Conservation (phyloP, 2,329 filamentous ascomycete species). For the Trichophyton verrucosum region DNA sequence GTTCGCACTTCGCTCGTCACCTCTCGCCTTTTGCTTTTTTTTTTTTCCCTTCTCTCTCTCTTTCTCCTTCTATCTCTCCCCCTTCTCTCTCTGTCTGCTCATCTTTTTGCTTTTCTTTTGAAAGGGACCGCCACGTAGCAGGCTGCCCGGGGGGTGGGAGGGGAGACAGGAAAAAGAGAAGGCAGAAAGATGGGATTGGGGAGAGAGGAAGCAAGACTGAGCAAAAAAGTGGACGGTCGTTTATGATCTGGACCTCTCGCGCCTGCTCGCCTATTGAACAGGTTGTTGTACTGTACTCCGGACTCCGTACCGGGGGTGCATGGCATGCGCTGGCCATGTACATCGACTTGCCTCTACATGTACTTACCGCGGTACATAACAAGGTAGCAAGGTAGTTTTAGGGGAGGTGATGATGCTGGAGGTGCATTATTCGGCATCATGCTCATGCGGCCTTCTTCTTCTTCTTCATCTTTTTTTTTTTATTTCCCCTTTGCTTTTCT, state of each 20-base stretch:
- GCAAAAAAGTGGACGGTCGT: background rate
- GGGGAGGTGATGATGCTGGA: too few relatives aligned
- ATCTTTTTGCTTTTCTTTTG: background rate
- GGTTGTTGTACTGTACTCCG: background rate
- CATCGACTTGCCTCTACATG: background rate
- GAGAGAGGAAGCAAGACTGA: background rate
- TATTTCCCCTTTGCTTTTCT: background rate
- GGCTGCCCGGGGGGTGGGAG: background rate
- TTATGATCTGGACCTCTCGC: background rate
- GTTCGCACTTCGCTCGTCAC: background rate
- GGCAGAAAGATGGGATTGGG: background rate
- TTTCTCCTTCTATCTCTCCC: background rate
- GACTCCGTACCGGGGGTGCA: background rate
- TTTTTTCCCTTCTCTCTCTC: background rate
- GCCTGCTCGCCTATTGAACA: background rate
- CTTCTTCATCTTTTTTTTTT: background rate
- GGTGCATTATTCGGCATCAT: background rate
- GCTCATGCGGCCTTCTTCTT: background rate
- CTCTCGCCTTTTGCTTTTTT: background rate
- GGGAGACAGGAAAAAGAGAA: background rate
- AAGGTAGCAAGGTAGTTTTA: background rate
- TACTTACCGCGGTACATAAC: background rate
- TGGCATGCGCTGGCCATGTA: constrained; percentile 1
- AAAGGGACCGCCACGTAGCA: constrained; percentile 1
- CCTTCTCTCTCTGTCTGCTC: background rate